Conservation (phyloP, 176 grass and related monocot genomes). For the Musa itinerans region DNA sequence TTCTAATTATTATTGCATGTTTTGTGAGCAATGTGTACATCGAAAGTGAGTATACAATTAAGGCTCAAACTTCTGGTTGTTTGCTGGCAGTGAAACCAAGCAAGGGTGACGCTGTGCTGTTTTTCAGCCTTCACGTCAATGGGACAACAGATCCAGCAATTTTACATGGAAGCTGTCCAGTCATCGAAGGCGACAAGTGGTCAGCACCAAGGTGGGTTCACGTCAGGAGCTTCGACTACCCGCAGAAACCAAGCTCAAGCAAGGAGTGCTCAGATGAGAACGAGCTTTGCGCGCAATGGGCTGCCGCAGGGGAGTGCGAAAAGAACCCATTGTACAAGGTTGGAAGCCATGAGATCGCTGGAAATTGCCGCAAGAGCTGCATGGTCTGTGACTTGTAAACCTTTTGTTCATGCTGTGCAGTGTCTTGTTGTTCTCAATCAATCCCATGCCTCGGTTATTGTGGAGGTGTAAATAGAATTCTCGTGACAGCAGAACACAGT, state of each 20-base stretch:
- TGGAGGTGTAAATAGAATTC: too few species aligned
- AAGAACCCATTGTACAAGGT: conserved; percentile 12
- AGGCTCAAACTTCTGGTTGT: not conserved
- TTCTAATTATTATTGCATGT: too few species aligned
- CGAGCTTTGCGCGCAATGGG: conserved; percentile 25
- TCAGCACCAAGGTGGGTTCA: conserved; percentile 56
- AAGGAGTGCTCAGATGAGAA: conserved; percentile 29
- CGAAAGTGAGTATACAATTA: not conserved
- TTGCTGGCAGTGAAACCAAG: conserved; percentile 38
- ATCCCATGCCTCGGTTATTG: too few species aligned
- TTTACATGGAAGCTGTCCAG: conserved; percentile 47
- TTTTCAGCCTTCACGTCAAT: conserved; percentile 47
- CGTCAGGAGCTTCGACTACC: conserved; percentile 23
- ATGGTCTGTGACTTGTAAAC: conserved; percentile 13
- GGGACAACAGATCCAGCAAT: conserved; percentile 25
- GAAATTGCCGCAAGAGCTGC: conserved; percentile 21
- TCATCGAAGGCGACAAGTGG: conserved; percentile 55
- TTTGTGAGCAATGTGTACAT: not conserved
- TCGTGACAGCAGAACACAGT: too few species aligned
- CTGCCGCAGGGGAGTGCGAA: conserved; percentile 25
- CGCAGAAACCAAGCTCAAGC: not conserved
- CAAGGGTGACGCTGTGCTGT: conserved; percentile 54
- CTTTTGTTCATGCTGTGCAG: not conserved
- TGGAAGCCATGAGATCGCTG: not conserved
- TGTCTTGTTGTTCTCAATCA: too few species aligned